Percentiles rank a stretch among this genome's conserved stretches.
Evolutionary conservation across 192 early-diverging fungal species (phyloP).

Genomic region (Geranomyces michiganensis): DNA sequence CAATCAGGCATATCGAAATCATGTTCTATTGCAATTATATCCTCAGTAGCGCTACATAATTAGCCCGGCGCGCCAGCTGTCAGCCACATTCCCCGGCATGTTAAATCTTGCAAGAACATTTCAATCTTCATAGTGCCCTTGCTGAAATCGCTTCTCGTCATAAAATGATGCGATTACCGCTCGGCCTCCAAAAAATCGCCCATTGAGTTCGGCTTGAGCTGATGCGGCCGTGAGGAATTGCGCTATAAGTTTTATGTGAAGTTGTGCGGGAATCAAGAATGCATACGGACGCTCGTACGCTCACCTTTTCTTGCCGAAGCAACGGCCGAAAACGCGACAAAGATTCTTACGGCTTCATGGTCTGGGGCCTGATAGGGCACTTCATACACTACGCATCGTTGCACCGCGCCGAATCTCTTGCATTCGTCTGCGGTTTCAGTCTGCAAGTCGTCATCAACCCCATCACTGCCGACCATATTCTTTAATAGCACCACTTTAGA

Average conservation of each 20-base stretch:
- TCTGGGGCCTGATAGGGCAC: slow-evolving; percentile 54
- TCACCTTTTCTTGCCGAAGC: slow-evolving; percentile 52
- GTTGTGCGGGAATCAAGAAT: background rate
- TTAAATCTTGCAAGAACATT: no score
- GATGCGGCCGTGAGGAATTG: background rate
- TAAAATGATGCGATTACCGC: slow-evolving; percentile 65
- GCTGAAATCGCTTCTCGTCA: slow-evolving; percentile 56
- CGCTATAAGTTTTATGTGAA: background rate
- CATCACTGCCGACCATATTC: slow-evolving; percentile 78
- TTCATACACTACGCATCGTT: slow-evolving; percentile 69
- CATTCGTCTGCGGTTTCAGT: slow-evolving; percentile 80
- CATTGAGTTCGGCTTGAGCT: slow-evolving; percentile 54
- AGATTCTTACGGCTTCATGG: slow-evolving; percentile 77
- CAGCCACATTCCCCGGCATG: no score
- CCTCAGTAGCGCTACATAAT: no score
- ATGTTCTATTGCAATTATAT: no score
- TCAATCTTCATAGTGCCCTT: background rate
- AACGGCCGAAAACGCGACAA: slow-evolving; percentile 67
- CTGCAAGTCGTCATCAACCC: slow-evolving; percentile 75
- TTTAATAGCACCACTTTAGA: slow-evolving; percentile 62
- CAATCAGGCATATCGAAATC: no score
- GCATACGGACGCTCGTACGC: background rate
- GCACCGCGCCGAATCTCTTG: slow-evolving; percentile 74
- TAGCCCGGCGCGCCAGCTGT: no score
- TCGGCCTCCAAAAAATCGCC: slow-evolving; percentile 78